These are phyloP conservation scores for Fusarium subtropicale DNA, from an alignment of 2,329 filamentous ascomycete species.

Conservation along the genomic window DNA sequence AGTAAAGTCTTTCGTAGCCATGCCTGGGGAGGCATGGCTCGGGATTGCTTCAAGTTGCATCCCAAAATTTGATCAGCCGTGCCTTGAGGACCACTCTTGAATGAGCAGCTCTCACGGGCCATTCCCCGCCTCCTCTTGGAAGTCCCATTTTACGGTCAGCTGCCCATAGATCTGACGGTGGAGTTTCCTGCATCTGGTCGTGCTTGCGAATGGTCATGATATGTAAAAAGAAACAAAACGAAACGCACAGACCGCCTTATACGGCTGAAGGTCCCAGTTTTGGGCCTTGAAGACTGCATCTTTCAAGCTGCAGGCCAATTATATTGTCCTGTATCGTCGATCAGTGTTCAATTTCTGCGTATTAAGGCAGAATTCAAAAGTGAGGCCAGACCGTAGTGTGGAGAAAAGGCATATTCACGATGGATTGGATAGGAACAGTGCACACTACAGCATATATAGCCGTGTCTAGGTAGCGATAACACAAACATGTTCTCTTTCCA, in stretches of 20 bases:
- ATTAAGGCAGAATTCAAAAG: accelerated
- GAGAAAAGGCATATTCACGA: too few relatives aligned
- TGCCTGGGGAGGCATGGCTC: too few relatives aligned
- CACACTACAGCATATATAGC: neutral
- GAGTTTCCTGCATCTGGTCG: neutral
- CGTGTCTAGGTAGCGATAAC: neutral
- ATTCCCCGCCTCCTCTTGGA: too few relatives aligned
- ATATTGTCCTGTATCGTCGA: neutral
- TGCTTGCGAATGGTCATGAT: neutral
- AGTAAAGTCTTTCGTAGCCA: neutral
- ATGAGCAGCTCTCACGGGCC: accelerated
- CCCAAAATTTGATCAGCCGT: neutral
- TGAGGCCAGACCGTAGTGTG: neutral
- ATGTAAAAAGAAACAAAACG: neutral
- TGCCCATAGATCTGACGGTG: neutral
- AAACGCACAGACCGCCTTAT: neutral
- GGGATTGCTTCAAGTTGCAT: neutral
- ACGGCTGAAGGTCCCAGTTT: accelerated
- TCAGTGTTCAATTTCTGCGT: neutral
- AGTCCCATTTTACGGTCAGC: neutral
- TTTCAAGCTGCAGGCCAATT: neutral
- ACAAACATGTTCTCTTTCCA: neutral
- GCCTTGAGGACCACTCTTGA: accelerated
- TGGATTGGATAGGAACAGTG: too few relatives aligned
- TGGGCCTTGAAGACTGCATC: neutral